Conservation (phyloP, 495 filamentous ascomycete genomes). For the Paragyromitra xinjiangensis region DNA sequence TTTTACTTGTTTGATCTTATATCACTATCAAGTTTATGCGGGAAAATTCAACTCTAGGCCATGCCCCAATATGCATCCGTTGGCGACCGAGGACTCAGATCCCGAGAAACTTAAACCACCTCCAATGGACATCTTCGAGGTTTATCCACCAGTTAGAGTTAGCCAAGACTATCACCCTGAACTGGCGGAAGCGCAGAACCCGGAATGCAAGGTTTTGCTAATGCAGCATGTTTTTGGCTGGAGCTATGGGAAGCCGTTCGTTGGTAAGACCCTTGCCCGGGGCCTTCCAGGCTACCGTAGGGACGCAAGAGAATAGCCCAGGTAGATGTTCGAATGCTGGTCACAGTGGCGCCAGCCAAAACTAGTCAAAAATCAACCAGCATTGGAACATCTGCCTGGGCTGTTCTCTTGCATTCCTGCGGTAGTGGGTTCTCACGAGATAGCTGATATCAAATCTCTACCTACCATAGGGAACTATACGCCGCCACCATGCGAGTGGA, state of each 20-base stretch:
- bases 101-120: slow-evolving; percentile 35
- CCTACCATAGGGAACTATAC: slow-evolving; percentile 67
- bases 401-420: too few species aligned
- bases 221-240: slow-evolving; percentile 78
- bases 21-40: not conserved
- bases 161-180: slow-evolving; percentile 52
- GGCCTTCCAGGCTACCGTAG: not conserved
- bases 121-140: slow-evolving; percentile 71
- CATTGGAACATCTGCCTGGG: too few species aligned
- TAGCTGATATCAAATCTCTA: not conserved
- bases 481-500: slow-evolving; percentile 77
- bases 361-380: too few species aligned
- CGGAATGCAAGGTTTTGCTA: slow-evolving; percentile 66
- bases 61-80: not conserved
- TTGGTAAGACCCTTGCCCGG: slow-evolving; percentile 66
- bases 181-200: slow-evolving; percentile 35
- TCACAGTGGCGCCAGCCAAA: too few species aligned
- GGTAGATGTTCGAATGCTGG: too few species aligned
- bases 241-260: slow-evolving; percentile 81
- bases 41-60: not conserved
- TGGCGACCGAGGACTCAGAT: not conserved
- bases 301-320: too few species aligned
- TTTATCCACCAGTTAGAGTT: slow-evolving; percentile 70
- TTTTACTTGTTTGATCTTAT: not conserved
- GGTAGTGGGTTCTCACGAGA: not conserved